Percentiles rank a stretch among this genome's conserved stretches.
Conservation (phyloP, 768 basidiomycete genomes). For the Trametes cinnabarina region DNA sequence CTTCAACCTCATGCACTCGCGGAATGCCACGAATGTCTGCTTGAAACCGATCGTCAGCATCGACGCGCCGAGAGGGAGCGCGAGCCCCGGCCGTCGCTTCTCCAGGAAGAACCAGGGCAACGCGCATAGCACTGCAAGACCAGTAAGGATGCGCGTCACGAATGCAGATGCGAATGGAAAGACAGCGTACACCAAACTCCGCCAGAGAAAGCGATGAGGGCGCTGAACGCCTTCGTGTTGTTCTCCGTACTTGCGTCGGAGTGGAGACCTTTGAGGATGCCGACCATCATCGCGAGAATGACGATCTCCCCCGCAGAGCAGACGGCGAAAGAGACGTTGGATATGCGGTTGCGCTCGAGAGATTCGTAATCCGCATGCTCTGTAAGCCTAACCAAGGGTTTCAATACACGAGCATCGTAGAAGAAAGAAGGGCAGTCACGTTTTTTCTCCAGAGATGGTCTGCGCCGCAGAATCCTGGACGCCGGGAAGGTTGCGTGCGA, state of each 20-base stretch:
- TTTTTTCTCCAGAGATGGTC: slow-evolving; percentile 43
- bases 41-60: slow-evolving; percentile 65
- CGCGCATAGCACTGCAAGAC: slow-evolving; percentile 53
- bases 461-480: slow-evolving; percentile 51
- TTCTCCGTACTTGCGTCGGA: slow-evolving; percentile 61
- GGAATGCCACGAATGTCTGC: slow-evolving; percentile 60
- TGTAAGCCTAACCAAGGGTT: slow-evolving; percentile 44
- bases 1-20: slow-evolving; percentile 64
- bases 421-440: slow-evolving; percentile 34
- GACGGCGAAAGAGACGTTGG: slow-evolving; percentile 71
- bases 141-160: neutral
- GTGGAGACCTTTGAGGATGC: slow-evolving; percentile 66
- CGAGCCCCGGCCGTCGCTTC: slow-evolving; percentile 63
- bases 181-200: slow-evolving; percentile 63
- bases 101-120: slow-evolving; percentile 74
- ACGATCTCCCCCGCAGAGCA: slow-evolving; percentile 69
- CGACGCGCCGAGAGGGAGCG: slow-evolving; percentile 52
- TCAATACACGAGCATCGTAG: neutral
- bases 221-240: slow-evolving; percentile 74
- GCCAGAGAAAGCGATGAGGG: slow-evolving; percentile 75
- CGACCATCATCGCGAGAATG: slow-evolving; percentile 70
- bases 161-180: neutral
- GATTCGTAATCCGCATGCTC: slow-evolving; percentile 59
- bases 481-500: slow-evolving; percentile 68
- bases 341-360: slow-evolving; percentile 67